A percentile compares a stretch with the other conserved stretches of the same genome.
Evolutionary conservation across 345 rosid genomes (phyloP).

Genomic region (Zanthoxylum bungeanum): DNA sequence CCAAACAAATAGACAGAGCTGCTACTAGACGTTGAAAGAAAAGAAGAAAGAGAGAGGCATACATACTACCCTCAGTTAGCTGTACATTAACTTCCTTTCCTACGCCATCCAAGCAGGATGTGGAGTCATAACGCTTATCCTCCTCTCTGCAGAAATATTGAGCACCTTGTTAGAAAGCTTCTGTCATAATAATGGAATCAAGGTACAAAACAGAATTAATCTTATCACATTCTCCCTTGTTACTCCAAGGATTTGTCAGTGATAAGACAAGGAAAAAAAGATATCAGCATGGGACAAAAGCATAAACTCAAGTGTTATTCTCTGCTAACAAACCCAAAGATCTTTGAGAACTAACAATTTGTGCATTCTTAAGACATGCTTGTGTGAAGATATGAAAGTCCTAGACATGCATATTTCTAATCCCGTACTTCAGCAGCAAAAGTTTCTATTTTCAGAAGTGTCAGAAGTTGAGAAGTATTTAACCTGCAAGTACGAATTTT

Average conservation of each 20-base stretch:
- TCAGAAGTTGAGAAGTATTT: background rate
- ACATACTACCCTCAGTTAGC: slow-evolving; percentile 58
- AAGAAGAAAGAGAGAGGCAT: slow-evolving; percentile 29
- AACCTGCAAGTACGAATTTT: background rate
- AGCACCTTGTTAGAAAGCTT: background rate
- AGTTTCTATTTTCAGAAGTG: background rate
- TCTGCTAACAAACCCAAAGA: background rate
- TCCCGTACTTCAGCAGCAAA: background rate
- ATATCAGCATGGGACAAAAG: background rate
- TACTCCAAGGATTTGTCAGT: background rate
- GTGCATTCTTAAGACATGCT: background rate
- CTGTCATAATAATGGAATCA: background rate
- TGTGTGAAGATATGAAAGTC: background rate
- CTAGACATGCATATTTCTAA: background rate
- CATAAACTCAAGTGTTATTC: background rate
- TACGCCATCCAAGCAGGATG: slow-evolving; percentile 36
- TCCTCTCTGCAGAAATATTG: slow-evolving; percentile 45
- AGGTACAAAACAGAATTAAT: background rate
- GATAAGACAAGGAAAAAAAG: too few relatives aligned
- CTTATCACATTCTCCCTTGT: background rate
- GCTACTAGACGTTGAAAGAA: slow-evolving; percentile 24
- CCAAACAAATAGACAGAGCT: slow-evolving; percentile 33
- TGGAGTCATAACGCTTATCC: slow-evolving; percentile 58
- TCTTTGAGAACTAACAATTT: background rate
- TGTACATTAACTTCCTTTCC: slow-evolving; percentile 46